Evolutionary conservation across 495 filamentous ascomycete genomes (phyloP), one percentile per base, ranked within the genome.

Genomic region (Cudoniella acicularis): DNA sequence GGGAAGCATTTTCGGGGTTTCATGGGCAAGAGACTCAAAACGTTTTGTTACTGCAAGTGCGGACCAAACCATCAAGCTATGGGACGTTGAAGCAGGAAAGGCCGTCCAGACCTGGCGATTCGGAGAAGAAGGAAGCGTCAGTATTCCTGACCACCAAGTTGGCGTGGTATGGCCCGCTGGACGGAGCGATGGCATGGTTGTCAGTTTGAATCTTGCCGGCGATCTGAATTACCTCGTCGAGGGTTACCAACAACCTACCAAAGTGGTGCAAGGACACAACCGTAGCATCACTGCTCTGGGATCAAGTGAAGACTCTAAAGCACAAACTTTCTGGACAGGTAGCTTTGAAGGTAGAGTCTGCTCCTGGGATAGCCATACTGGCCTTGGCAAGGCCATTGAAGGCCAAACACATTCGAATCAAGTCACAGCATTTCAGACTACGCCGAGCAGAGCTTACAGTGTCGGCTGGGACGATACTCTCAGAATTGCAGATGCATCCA

Each of bases 391-490:
- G 46, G 77, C 78, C 24, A 77, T 95, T 49, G 88, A 92, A 43
- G 94, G 94, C 18, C 83, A 90, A 22, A 70, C 77, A 13, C 94
- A 96, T 70, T 84, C 84, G 4, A 91, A 91, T 67, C 93, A 90
- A 67, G 83, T 98, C 54, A 82, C 88, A 9, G 89, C 87, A 22
- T 84, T 98, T 52, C 72, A 88, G 1, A 73, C 86, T 0, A 78
- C 81, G 10, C 64, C 70, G 3, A 79, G 84, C 25, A 76, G 83
- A 57, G 82, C 91, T 25, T 91, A 90, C 74, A 94, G 89, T 72
- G 88, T 92, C 16, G 92, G 84, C 64, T 98, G 94, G 94, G 94
- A 98, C 71, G 94, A 98, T 70, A 92, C 90, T 3, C 82, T 96
- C 40, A 88, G 92, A 57, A 86, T 83, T 41, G 79, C 95, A 59